phyloP scores from a whole-genome alignment of 75 land plant genomes.

The Selaginella moellendorffii region DNA sequence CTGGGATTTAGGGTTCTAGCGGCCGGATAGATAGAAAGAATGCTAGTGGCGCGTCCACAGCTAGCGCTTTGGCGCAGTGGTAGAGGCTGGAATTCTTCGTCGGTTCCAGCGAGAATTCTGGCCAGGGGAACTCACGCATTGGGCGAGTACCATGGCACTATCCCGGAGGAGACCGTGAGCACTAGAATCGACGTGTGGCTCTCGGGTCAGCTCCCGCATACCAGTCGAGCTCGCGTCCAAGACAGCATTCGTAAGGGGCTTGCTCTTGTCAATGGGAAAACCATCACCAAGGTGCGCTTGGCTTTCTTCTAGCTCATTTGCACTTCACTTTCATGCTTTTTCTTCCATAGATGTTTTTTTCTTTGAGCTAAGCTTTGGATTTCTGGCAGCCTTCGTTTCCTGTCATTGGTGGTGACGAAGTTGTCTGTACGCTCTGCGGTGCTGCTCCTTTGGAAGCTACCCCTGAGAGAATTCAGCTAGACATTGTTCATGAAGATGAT shows the following conservation, averaged over 20 bases:
- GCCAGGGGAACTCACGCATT: not conserved
- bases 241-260: conserved; percentile 71
- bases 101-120: too few species aligned
- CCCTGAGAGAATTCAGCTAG: conserved; percentile 74
- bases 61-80: too few species aligned
- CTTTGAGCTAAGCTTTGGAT: conserved; percentile 58
- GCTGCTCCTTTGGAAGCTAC: conserved; percentile 67
- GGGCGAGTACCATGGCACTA: conserved; percentile 31
- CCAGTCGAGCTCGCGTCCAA: conserved; percentile 87
- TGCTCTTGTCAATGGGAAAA: conserved; percentile 54
- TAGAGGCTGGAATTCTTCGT: too few species aligned
- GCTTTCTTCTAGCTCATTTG: not conserved
- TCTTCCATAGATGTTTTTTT: too few species aligned
- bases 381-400: conserved; percentile 52
- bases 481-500: conserved; percentile 74
- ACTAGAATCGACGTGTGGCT: conserved; percentile 73
- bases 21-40: too few species aligned
- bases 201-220: conserved; percentile 42
- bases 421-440: conserved; percentile 55
- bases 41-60: too few species aligned
- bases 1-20: too few species aligned
- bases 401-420: conserved; percentile 52
- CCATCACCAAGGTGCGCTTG: conserved; percentile 44
- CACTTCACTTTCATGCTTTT: not conserved
- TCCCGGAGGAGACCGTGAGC: conserved; percentile 25